A percentile compares a stretch with the other conserved stretches of the same genome.
Evolutionary conservation across 2,329 filamentous ascomycete species (phyloP).

Genomic region (Venturia asperata): DNA sequence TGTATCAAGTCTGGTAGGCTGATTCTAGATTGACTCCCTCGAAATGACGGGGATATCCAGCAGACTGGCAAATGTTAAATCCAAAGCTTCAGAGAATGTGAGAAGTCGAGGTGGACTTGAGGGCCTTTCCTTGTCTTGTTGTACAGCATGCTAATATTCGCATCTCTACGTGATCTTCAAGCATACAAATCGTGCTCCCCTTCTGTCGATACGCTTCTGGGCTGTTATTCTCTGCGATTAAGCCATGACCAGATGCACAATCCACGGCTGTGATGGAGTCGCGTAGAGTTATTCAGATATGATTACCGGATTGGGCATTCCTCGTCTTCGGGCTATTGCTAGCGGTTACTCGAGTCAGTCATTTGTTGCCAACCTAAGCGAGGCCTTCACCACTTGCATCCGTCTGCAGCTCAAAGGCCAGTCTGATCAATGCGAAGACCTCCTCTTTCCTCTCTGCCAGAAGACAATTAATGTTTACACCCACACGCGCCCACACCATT

Average conservation of each 20-base stretch:
- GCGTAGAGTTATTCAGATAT: background rate
- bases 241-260: background rate
- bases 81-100: too few relatives aligned
- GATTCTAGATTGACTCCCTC: background rate
- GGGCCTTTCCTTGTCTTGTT: too few relatives aligned
- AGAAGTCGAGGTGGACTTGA: too few relatives aligned
- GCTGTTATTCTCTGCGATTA: background rate
- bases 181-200: too few relatives aligned
- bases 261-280: background rate
- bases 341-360: conserved; percentile 7
- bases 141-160: too few relatives aligned
- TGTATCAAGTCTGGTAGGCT: background rate
- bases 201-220: too few relatives aligned
- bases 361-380: background rate
- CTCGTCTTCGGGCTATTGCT: background rate
- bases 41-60: background rate
- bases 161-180: too few relatives aligned
- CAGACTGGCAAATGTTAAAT: too few relatives aligned
- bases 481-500: background rate
- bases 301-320: background rate
- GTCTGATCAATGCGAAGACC: conserved; percentile 10
- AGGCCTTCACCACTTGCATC: background rate
- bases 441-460: background rate
- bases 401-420: conserved; percentile 7
- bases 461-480: conserved; percentile 2